phyloP scores from a whole-genome alignment of 1,284 basidiomycete species.

The Fomitopsis betulina region DNA sequence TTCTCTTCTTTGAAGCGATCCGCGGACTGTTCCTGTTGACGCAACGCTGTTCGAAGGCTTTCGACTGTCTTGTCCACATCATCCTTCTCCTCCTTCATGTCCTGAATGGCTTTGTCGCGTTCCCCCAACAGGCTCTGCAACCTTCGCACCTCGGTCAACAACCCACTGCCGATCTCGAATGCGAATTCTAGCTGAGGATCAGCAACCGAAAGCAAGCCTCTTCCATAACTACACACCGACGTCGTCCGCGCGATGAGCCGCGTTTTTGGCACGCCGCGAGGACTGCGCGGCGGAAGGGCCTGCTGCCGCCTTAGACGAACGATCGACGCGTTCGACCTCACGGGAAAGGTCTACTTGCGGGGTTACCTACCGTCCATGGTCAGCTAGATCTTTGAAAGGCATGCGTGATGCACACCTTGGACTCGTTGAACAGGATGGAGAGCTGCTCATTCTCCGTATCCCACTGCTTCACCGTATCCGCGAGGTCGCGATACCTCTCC shows the following conservation, averaged over 20 bases:
- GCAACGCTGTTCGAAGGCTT: constrained; percentile 61
- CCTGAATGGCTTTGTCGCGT: constrained; percentile 83
- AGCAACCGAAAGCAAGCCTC: neutral
- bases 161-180: constrained; percentile 90
- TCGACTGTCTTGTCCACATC: constrained; percentile 77
- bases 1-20: constrained; percentile 96
- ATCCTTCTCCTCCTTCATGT: constrained; percentile 85
- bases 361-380: constrained; percentile 31
- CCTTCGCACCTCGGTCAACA: constrained; percentile 84
- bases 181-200: constrained; percentile 70
- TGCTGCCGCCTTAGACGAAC: constrained; percentile 34
- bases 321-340: constrained; percentile 32
- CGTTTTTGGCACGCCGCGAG: constrained; percentile 75
- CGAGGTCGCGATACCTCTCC: constrained; percentile 72
- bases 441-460: constrained; percentile 81
- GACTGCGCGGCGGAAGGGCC: constrained; percentile 65
- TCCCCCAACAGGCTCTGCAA: constrained; percentile 85
- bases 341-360: constrained; percentile 34
- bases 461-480: constrained; percentile 75
- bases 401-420: constrained; percentile 47
- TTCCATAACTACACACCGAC: constrained; percentile 53
- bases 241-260: constrained; percentile 79
- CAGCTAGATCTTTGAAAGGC: neutral
- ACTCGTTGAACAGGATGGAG: constrained; percentile 59
- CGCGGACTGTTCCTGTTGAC: constrained; percentile 63